These are phyloP conservation scores for Sisymbrium altissimum DNA, from an alignment of 345 rosid genomes.

Conservation along the genomic window DNA sequence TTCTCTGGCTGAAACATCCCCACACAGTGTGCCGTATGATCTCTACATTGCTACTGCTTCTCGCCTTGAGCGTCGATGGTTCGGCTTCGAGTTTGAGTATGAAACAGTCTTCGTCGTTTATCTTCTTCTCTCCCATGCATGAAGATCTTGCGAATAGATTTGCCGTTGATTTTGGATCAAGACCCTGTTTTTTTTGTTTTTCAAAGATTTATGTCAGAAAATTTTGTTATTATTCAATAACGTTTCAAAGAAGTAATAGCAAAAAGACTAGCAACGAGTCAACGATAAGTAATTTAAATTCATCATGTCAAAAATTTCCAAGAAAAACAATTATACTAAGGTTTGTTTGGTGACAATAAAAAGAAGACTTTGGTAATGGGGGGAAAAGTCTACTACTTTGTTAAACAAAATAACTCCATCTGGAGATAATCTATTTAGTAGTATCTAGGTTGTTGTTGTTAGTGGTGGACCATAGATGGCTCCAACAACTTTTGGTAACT, in stretches of 20 bases:
- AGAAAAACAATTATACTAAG: neutral
- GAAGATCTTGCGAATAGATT: constrained; percentile 63
- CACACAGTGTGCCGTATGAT: constrained; percentile 75
- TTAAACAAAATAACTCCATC: neutral
- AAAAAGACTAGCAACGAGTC: neutral
- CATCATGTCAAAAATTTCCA: neutral
- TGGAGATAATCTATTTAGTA: constrained; percentile 13
- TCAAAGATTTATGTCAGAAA: constrained; percentile 1
- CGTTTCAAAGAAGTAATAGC: neutral
- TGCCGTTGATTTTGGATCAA: constrained; percentile 87
- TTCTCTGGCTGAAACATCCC: constrained; percentile 94
- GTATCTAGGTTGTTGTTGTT: constrained; percentile 18
- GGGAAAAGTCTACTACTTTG: constrained; percentile 15
- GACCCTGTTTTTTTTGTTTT: constrained; percentile 50
- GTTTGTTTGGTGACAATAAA: neutral
- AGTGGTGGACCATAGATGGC: constrained; percentile 33
- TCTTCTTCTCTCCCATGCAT: constrained; percentile 70
- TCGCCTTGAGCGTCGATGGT: constrained; percentile 47
- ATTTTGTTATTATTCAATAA: neutral
- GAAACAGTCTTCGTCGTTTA: constrained; percentile 75
- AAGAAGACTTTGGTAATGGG: neutral
- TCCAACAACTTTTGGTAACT: constrained; percentile 15
- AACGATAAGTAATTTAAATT: neutral
- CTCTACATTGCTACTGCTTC: constrained; percentile 70
- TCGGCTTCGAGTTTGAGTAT: constrained; percentile 69